Evolutionary conservation across 345 rosid species (phyloP).

Genomic region (Excoecaria cochinchinensis): DNA sequence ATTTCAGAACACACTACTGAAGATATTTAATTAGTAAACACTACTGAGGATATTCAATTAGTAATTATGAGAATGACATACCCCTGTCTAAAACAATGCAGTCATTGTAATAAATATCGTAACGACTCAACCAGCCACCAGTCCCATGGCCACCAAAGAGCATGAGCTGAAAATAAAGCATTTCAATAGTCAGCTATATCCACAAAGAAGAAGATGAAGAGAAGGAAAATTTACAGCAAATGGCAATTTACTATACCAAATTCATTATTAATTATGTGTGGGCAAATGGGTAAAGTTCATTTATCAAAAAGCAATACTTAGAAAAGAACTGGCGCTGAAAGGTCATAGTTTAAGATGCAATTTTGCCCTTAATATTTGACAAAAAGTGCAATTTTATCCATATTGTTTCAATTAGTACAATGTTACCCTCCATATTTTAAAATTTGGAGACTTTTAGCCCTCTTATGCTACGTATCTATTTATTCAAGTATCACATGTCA

Average conservation of each 20-base stretch:
- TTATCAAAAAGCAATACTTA: neutral
- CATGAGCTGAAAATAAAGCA: conserved; percentile 58
- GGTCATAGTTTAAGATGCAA: too few species aligned
- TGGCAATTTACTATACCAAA: neutral
- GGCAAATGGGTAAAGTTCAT: neutral
- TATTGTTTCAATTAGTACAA: too few species aligned
- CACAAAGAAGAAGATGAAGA: neutral
- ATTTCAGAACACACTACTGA: neutral
- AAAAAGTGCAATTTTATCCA: too few species aligned
- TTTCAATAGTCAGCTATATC: conserved; percentile 13
- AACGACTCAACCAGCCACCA: conserved; percentile 98
- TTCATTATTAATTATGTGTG: neutral
- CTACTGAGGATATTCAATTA: neutral
- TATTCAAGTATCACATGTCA: too few species aligned
- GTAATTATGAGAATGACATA: conserved; percentile 33
- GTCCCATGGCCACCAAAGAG: conserved; percentile 98
- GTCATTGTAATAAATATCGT: conserved; percentile 89
- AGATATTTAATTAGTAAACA: neutral
- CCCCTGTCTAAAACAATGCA: conserved; percentile 86
- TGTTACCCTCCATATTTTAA: too few species aligned
- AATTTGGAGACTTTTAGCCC: too few species aligned
- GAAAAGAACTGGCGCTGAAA: neutral
- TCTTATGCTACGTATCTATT: too few species aligned
- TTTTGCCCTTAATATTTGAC: too few species aligned
- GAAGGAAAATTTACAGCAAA: neutral